Evolutionary conservation across 768 basidiomycete species (phyloP).

Genomic region (Boletus subparvulus): DNA sequence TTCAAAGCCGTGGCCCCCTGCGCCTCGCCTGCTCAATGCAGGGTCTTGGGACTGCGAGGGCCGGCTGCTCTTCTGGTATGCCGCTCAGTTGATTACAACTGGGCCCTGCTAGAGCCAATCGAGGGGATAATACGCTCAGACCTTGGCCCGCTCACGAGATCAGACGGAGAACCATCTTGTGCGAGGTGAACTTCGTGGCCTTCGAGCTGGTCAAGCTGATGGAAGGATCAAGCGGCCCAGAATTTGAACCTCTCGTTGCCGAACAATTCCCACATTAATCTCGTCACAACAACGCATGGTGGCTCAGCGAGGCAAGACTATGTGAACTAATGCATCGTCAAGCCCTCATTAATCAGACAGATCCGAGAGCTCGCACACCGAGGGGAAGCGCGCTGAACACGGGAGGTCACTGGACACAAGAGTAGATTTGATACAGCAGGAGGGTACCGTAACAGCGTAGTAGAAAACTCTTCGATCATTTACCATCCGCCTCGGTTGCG

Average conservation of each 20-base stretch:
- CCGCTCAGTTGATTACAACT: slow-evolving; percentile 53
- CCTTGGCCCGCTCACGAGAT: slow-evolving; percentile 72
- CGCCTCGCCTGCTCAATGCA: slow-evolving; percentile 17
- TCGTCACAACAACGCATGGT: not conserved
- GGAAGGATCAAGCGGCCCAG: not conserved
- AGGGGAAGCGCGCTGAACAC: too few species aligned
- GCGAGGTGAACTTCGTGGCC: slow-evolving; percentile 64
- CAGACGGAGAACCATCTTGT: slow-evolving; percentile 40
- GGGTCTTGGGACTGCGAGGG: slow-evolving; percentile 42
- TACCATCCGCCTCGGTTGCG: not conserved
- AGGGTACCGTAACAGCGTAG: not conserved
- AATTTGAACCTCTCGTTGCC: not conserved
- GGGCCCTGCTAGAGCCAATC: slow-evolving; percentile 61
- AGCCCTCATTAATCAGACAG: not conserved
- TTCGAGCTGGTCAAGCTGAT: slow-evolving; percentile 40
- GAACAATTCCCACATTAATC: not conserved
- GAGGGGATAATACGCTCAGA: slow-evolving; percentile 67
- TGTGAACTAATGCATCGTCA: not conserved
- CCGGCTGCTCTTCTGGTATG: slow-evolving; percentile 61
- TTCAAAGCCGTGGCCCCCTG: slow-evolving; percentile 37
- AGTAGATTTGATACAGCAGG: not conserved
- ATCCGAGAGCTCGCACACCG: not conserved
- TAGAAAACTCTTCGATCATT: not conserved
- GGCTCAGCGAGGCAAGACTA: not conserved
- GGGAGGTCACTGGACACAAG: not conserved